Percentiles rank a stretch among this genome's conserved stretches.
phyloP scores from a whole-genome alignment of 768 basidiomycete species.

The Phylloporus sp. region DNA sequence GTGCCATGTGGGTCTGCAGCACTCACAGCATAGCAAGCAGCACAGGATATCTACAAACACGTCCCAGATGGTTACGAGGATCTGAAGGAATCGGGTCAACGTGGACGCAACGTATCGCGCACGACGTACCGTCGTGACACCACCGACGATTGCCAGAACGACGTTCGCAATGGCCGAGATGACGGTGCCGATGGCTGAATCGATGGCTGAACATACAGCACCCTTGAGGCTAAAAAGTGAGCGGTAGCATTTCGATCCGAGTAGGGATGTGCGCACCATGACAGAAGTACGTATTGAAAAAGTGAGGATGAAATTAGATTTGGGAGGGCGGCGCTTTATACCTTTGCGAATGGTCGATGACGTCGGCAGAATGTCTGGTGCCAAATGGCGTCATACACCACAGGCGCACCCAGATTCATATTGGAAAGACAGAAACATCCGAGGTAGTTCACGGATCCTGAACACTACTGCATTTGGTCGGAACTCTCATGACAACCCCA shows the following conservation, averaged over 20 bases:
- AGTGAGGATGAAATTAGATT: background rate
- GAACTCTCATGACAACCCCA: no score
- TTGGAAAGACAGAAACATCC: no score
- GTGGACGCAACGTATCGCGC: background rate
- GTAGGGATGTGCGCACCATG: slow-evolving; percentile 1
- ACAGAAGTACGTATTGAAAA: background rate
- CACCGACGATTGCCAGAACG: slow-evolving; percentile 47
- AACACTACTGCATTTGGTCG: no score
- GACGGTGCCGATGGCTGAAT: slow-evolving; percentile 50
- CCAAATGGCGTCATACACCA: no score
- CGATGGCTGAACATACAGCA: slow-evolving; percentile 60
- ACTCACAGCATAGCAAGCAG: slow-evolving; percentile 41
- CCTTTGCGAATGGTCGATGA: background rate
- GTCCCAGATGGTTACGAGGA: slow-evolving; percentile 62
- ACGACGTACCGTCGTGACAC: slow-evolving; percentile 51
- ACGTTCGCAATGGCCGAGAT: slow-evolving; percentile 55
- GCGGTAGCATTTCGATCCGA: background rate
- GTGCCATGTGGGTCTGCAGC: slow-evolving; percentile 23
- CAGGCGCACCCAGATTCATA: no score
- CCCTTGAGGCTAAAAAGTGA: slow-evolving; percentile 37
- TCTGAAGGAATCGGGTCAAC: slow-evolving; percentile 30
- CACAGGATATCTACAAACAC: slow-evolving; percentile 48
- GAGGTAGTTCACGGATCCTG: no score
- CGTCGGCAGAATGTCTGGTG: no score
- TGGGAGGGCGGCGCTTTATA: background rate